phyloP scores from a whole-genome alignment of 306 rosid genomes.

The Benincasa hispida region DNA sequence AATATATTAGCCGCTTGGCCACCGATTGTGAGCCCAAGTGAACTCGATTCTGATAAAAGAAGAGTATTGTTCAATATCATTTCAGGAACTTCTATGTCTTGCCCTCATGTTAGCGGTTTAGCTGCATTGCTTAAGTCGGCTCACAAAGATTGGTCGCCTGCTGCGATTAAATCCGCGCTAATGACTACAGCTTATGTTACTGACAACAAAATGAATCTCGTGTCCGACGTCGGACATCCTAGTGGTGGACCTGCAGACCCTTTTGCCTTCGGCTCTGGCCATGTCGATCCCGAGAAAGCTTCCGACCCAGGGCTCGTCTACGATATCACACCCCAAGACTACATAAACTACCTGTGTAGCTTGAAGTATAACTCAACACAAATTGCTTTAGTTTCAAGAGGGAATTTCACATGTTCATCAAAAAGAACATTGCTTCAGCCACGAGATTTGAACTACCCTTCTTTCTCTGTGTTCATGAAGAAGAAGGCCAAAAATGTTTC shows the following conservation, averaged over 20 bases:
- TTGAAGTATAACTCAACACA: constrained; percentile 43
- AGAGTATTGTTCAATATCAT: constrained; percentile 38
- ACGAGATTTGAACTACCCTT: constrained; percentile 66
- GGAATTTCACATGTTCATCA: constrained; percentile 27
- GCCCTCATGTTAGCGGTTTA: constrained; percentile 68
- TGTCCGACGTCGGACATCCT: constrained; percentile 23
- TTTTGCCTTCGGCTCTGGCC: constrained; percentile 62
- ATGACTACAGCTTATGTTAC: constrained; percentile 57
- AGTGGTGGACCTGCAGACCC: constrained; percentile 28
- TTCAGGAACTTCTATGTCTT: constrained; percentile 85
- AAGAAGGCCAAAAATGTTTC: constrained; percentile 6
- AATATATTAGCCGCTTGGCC: constrained; percentile 79
- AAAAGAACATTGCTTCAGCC: constrained; percentile 7
- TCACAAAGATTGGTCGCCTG: constrained; percentile 51
- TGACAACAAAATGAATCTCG: constrained; percentile 34
- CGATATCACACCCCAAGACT: constrained; percentile 36
- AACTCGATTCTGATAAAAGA: constrained; percentile 35
- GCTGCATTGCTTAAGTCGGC: constrained; percentile 41
- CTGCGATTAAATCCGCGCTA: constrained; percentile 60
- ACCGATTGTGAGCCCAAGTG: constrained; percentile 29
- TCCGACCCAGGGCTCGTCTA: constrained; percentile 58
- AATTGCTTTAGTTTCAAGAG: constrained; percentile 31
- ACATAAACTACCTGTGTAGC: constrained; percentile 42
- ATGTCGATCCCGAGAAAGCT: constrained; percentile 54
- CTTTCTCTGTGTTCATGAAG: constrained; percentile 34